Base-by-base conservation (phyloP, 306 rosid species). In the Pachyrhizus erosus region DNA sequence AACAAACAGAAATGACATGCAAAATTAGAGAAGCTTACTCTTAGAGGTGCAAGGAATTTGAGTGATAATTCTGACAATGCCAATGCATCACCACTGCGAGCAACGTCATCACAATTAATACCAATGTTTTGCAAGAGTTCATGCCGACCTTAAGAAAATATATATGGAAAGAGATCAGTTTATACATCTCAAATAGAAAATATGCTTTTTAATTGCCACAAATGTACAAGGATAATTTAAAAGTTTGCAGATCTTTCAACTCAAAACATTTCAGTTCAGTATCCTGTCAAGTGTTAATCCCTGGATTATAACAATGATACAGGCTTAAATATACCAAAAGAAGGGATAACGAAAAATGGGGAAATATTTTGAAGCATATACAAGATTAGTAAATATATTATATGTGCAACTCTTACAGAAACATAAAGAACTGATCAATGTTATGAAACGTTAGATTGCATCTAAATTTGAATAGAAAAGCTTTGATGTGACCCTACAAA, bases 21-120 rank as follows among this genome's bases (percentile, higher is more conserved):
- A 72, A 64, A 29, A 51, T 54, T 8, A 27, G 52, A 34, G 11
- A 85, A 75, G 52, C 94, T 78, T 89, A 93, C 99, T 89, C 86
- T 91, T 43, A 96, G 87, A 55, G 98, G 96, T 27, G 97, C 94
- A 80, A 96, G 87, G 89, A 87, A 92, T 87, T 92, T 93, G 80
- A 96, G 65, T 11, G 93, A 89, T 83, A 93, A 76, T 45, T 93
- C 94, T 27, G 97, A 80, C 78, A 93, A 55, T 45, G 99, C 97
- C 81, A 91, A 87, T 70, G 97, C 92, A 66, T 86, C 88, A 49
- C 97, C 97, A 21, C 60, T 71, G 9, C 92, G 91, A 37, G 97
- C 94, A 85, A 93, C 90, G 7, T 48, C 88, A 82, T 93, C 94
- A 51, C 91, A 84, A 11, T 55, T 89, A 23, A 93, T 17, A 27